Base-by-base conservation (phyloP, 2,329 filamentous ascomycete species). In the Exophiala oligosperma region DNA sequence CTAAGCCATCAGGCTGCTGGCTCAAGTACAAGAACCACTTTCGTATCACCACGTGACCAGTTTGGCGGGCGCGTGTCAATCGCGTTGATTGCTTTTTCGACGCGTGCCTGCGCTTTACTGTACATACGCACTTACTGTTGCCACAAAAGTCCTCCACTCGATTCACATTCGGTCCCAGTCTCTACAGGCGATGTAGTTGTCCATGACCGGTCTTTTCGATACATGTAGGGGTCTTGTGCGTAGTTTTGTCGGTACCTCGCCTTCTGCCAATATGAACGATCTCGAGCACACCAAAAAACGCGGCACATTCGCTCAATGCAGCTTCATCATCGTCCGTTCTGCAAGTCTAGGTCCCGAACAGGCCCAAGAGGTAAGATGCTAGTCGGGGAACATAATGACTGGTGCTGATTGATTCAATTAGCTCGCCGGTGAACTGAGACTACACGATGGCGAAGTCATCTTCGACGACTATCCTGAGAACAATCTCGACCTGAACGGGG, bases 371-470 rank as follows among this genome's bases (percentile, higher is more conserved):
- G 78, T 79, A 69, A 46, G 69, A 49, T 49, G 7, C 54, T 52
- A 38, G 26, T 54, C 64, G n/a, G 64, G 53, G 50, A 24, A 41
- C 12, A 52, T 49, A 9, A 35, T 47, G 40, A 50, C 47, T 32
- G 5, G 12, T 41, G 12, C 28, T 51, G 21, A 51, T 54, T 52
- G 14, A 56, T 23, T 7, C 4, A 43, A 23, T 32, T 62, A 84
- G 81, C 67, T 82, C 52, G 73, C 75, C 28, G 71, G 76, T 4
- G 68, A 73, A 1, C 72, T 86, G 46, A 70, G 74, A 59, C 69
- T 76, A 58, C 72, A 80, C 65, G 81, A 79, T 49, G 84, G 79
- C 23, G 75, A 76, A 49, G 74, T 79, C 12, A 65, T 78, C 37
- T 71, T 77, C 32, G 73, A 75, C 62, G 61, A 75, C 41, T 69